Conservation (phyloP, 1,284 basidiomycete genomes). For the Ceratobasidium sp. region DNA sequence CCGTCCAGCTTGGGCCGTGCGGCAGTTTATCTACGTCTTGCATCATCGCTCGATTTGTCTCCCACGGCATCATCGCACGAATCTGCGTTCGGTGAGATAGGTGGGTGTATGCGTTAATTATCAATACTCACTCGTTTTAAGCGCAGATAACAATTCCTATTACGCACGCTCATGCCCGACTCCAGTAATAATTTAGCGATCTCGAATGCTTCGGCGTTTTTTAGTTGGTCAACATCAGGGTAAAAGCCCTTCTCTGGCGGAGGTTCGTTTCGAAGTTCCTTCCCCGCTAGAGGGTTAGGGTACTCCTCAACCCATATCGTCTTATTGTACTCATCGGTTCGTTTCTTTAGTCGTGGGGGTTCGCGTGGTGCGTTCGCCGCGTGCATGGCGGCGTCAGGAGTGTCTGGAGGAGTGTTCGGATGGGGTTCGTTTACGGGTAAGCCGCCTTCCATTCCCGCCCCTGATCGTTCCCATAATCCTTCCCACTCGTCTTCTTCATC, state of each 20-base stretch:
- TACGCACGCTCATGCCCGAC: neutral
- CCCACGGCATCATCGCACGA: neutral
- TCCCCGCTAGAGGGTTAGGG: neutral
- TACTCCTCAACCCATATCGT: neutral
- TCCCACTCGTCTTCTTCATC: no score
- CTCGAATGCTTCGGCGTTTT: neutral
- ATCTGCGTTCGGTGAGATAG: constrained; percentile 11
- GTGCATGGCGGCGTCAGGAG: no score
- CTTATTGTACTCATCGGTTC: neutral
- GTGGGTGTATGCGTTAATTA: neutral
- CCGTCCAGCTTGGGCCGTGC: constrained; percentile 2
- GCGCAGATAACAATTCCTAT: neutral
- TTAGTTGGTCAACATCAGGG: neutral
- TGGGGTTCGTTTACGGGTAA: no score
- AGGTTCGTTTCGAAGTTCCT: neutral
- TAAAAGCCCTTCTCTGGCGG: neutral
- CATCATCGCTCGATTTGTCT: neutral
- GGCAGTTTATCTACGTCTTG: constrained; percentile 23
- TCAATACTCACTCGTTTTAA: constrained; percentile 5
- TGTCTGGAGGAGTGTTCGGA: no score
- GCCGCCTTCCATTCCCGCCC: no score
- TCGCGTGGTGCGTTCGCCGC: no score
- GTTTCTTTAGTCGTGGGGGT: neutral
- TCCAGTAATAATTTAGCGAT: neutral
- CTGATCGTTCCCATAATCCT: no score